These are phyloP conservation scores for Trypethelium eluteriae DNA, from an alignment of 495 filamentous ascomycete genomes.

Conservation along the genomic window DNA sequence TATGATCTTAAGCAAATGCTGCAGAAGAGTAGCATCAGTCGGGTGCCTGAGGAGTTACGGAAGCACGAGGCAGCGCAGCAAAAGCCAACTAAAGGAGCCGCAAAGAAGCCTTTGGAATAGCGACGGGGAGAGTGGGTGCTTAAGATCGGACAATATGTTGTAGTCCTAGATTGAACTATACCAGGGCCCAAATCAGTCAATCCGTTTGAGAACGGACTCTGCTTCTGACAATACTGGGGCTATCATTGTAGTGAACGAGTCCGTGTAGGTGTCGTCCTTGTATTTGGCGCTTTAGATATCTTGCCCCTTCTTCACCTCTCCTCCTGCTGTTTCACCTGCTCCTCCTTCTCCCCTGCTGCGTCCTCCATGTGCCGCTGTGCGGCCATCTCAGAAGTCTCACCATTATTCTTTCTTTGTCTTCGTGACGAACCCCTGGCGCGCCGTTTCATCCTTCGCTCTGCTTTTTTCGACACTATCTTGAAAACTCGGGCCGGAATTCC, in stretches of 20 bases:
- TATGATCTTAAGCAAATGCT: slow-evolving; percentile 97
- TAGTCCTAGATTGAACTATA: not conserved
- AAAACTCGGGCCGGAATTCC: not conserved
- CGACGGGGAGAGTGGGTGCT: not conserved
- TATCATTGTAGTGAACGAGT: too few species aligned
- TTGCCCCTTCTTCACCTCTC: not conserved
- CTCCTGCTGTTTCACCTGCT: not conserved
- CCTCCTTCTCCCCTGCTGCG: not conserved
- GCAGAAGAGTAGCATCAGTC: slow-evolving; percentile 78
- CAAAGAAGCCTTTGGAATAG: slow-evolving; percentile 10
- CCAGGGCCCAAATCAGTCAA: not conserved
- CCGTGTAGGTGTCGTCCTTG: too few species aligned
- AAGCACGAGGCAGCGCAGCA: slow-evolving; percentile 93
- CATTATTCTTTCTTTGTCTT: not conserved
- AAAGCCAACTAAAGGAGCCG: slow-evolving; percentile 50
- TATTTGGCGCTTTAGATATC: not conserved
- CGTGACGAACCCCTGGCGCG: not conserved
- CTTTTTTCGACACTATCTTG: not conserved
- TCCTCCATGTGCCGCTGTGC: not conserved
- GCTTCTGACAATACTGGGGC: too few species aligned
- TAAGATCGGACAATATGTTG: not conserved
- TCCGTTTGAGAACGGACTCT: too few species aligned
- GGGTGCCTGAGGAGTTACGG: slow-evolving; percentile 86
- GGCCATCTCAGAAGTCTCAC: not conserved
- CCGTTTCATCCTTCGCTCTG: not conserved